These are phyloP conservation scores for Tilletia setariae DNA, from an alignment of 1,284 basidiomycete species.

Conservation along the genomic window DNA sequence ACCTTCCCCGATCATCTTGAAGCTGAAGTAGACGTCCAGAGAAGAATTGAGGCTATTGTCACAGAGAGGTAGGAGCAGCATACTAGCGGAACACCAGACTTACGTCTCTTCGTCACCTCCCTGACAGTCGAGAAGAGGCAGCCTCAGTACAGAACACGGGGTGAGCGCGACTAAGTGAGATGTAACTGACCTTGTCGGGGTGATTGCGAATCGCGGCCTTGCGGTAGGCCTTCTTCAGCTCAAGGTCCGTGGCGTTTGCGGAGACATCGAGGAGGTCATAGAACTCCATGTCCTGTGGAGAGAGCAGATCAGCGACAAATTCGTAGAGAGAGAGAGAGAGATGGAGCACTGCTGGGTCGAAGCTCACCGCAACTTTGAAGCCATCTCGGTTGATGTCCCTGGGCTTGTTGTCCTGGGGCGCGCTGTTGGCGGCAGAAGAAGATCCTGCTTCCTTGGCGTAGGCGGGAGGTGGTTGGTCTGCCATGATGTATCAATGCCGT, in stretches of 20 bases:
- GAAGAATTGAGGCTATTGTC: too few species aligned
- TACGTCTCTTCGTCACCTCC: conserved; percentile 51
- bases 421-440: too few species aligned
- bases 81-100: too few species aligned
- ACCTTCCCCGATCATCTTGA: conserved; percentile 63
- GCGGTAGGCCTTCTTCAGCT: conserved; percentile 91
- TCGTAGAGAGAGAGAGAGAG: not conserved
- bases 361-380: conserved; percentile 36
- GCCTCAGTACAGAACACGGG: not conserved
- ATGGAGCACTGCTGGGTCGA: not conserved
- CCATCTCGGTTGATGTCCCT: conserved; percentile 47
- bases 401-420: too few species aligned
- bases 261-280: conserved; percentile 53
- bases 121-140: not conserved
- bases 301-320: not conserved
- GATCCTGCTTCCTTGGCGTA: too few species aligned
- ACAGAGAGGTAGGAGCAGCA: too few species aligned
- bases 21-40: conserved; percentile 6
- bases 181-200: conserved; percentile 41
- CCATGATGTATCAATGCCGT: too few species aligned
- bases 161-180: not conserved
- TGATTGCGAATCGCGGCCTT: conserved; percentile 88
- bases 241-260: conserved; percentile 61
- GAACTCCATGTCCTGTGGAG: conserved; percentile 49
- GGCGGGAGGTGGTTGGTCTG: too few species aligned